Conservation (phyloP, 2,329 filamentous ascomycete genomes). For the Fusarium anguioides region DNA sequence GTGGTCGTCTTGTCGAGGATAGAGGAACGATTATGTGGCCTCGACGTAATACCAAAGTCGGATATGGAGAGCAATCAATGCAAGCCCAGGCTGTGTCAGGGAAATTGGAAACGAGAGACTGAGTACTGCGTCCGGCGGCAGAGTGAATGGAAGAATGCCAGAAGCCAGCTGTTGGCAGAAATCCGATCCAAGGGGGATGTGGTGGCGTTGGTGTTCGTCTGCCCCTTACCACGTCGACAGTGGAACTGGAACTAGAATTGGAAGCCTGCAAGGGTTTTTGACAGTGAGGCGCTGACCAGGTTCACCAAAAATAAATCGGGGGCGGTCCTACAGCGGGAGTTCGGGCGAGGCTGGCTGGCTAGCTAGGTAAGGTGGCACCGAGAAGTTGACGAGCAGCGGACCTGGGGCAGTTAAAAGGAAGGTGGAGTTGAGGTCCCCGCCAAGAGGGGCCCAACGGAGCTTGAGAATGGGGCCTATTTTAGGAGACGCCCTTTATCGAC, state of each 20-base stretch:
- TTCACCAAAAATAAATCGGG: slow-evolving; percentile 39
- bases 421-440: slow-evolving; percentile 8
- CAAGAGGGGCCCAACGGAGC: slow-evolving; percentile 9
- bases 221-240: slow-evolving; percentile 37
- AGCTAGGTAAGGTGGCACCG: no score
- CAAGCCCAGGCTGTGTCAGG: slow-evolving; percentile 16
- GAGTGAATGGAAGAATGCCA: slow-evolving; percentile 42
- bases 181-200: slow-evolving; percentile 37
- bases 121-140: slow-evolving; percentile 35
- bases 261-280: slow-evolving; percentile 32
- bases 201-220: slow-evolving; percentile 43
- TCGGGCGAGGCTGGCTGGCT: slow-evolving; percentile 15
- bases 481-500: slow-evolving; percentile 23
- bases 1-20: slow-evolving; percentile 24
- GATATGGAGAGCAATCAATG: slow-evolving; percentile 22
- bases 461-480: slow-evolving; percentile 30
- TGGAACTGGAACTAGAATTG: slow-evolving; percentile 34
- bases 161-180: slow-evolving; percentile 41
- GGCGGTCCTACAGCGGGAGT: slow-evolving; percentile 14
- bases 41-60: slow-evolving; percentile 33
- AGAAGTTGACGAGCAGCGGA: slow-evolving; percentile 5
- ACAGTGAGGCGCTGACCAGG: slow-evolving; percentile 31
- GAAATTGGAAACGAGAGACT: slow-evolving; percentile 30
- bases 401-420: slow-evolving; percentile 13
- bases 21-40: slow-evolving; percentile 33